Percentiles rank a stretch among this genome's conserved stretches.
Conservation (phyloP, 2,329 filamentous ascomycete genomes). For the Botryotinia narcissicola region DNA sequence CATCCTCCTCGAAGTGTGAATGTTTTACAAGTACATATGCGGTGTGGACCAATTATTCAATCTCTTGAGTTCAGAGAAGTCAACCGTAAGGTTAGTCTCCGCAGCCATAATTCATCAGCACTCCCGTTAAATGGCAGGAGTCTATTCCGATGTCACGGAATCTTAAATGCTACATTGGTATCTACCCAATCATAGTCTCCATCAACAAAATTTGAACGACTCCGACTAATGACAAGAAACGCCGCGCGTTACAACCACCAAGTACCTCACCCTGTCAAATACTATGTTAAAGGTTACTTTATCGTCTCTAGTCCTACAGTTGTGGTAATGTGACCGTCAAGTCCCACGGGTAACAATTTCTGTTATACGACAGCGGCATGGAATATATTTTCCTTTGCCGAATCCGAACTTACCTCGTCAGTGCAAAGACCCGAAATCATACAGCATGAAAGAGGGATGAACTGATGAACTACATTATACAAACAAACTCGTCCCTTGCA, state of each 20-base stretch:
- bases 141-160: conserved; percentile 11
- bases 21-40: conserved; percentile 6
- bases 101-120: conserved; percentile 1
- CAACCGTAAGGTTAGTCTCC: neutral
- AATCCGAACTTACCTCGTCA: conserved; percentile 4
- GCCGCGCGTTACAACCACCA: conserved; percentile 3
- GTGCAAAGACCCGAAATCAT: conserved; percentile 14
- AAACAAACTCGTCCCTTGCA: conserved; percentile 10
- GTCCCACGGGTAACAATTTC: conserved; percentile 4
- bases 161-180: neutral
- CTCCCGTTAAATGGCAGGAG: neutral
- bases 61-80: neutral
- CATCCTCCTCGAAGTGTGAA: neutral
- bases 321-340: conserved; percentile 12
- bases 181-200: neutral
- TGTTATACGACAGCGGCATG: conserved; percentile 12
- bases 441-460: conserved; percentile 15
- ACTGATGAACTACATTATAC: conserved; percentile 12
- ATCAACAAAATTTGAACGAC: neutral
- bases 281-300: neutral
- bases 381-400: conserved; percentile 15
- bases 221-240: conserved; percentile 1
- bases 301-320: neutral
- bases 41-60: neutral
- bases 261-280: neutral